Base-by-base conservation (phyloP, 305 asterid species). In the Rubia tinctorum region DNA sequence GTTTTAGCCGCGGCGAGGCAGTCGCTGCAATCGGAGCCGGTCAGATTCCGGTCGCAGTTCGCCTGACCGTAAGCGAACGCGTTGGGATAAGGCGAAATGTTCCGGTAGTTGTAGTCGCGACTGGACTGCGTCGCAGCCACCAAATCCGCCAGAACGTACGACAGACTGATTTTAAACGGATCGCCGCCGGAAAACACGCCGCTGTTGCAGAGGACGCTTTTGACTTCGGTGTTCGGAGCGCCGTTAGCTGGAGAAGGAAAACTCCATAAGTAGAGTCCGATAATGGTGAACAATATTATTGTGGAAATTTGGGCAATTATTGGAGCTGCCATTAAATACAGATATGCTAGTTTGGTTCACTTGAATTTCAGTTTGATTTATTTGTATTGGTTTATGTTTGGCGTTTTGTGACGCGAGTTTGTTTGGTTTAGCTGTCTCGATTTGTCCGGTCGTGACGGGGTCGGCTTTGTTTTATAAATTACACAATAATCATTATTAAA, bases 1-100 rank as follows among this genome's bases (percentile, higher is more conserved):
- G 84, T 74, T 75, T 82, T 78, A 56, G 95, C 97, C 5, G 88
- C 79, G 40, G 79, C 84, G n/a, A 91, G 88, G 75, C 97, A 89
- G 69, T 74, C 58, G 23, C 74, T 68, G 76, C 97, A 91, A 64
- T 86, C 97, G 0, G 85, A 18, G 2, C 64, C 58, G n/a, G 84
- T 68, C 22, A 81, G 79, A 27, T 71, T 83, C 2, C 22, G 68
- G 82, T 80, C 85, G 81, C 97, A 91, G 34, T 84, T 69, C 49
- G 91, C 91, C 76, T 89, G 93, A 69, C 95, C 97, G 7, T 84
- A 91, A 66, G 95, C 95, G 23, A 89, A 84, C 0, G 97, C 93
- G 30, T 82, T 89, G 1, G 95, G 95, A 68, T 84, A 91, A 0
- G 97, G 97, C 0, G 95, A 90, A 69, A 90, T 79, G 78, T 87